Conservation (phyloP, 805 yeast species). For the Priceomyces medius region DNA sequence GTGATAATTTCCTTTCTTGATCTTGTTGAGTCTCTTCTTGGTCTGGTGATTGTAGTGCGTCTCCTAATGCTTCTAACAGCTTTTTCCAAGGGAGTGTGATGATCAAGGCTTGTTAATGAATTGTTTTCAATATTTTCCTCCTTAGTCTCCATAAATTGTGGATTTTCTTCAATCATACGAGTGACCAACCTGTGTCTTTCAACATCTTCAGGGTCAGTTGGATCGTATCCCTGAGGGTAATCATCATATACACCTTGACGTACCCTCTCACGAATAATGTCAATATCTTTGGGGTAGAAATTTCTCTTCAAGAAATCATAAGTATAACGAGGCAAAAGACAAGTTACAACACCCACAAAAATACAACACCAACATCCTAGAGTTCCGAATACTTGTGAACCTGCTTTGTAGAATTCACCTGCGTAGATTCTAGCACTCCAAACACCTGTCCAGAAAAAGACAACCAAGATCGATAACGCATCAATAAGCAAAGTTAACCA, state of each 20-base stretch:
- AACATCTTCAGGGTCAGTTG: constrained; percentile 46
- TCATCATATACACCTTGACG: constrained; percentile 50
- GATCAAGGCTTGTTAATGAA: constrained; percentile 3
- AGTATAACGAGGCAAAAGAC: constrained; percentile 61
- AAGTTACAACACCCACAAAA: constrained; percentile 52
- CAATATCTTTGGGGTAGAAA: constrained; percentile 65
- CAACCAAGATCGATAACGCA: constrained; percentile 53
- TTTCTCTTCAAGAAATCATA: constrained; percentile 49
- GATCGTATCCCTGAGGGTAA: constrained; percentile 53
- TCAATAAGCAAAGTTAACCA: constrained; percentile 57
- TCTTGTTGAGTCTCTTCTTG: constrained; percentile 20
- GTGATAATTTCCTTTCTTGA: constrained; percentile 18
- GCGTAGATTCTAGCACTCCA: constrained; percentile 59
- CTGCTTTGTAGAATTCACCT: constrained; percentile 63
- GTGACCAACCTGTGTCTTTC: constrained; percentile 37
- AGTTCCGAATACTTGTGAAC: constrained; percentile 60
- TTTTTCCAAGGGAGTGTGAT: constrained; percentile 18
- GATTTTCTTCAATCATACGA: constrained; percentile 32
- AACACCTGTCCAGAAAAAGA: constrained; percentile 78
- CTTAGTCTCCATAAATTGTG: constrained; percentile 32
- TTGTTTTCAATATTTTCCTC: constrained; percentile 25
- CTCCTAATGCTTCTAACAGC: constrained; percentile 38
- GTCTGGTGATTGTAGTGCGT: constrained; percentile 26
- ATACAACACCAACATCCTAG: constrained; percentile 64
- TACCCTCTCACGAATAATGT: constrained; percentile 65